These are phyloP conservation scores for Acacia melanoxylon DNA, from an alignment of 306 rosid species.

Conservation along the genomic window DNA sequence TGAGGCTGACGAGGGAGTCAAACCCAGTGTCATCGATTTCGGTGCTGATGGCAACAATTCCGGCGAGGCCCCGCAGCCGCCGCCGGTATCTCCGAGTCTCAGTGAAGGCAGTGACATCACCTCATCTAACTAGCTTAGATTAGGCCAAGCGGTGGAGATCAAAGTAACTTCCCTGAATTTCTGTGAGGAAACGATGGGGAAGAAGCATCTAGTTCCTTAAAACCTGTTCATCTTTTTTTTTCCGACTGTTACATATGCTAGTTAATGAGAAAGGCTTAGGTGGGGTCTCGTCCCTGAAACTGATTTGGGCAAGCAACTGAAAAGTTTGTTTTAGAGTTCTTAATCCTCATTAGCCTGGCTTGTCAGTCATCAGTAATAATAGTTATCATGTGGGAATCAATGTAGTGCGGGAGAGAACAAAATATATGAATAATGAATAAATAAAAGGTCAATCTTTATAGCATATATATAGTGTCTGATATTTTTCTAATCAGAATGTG, in stretches of 20 bases:
- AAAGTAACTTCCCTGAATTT: neutral
- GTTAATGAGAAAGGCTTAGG: constrained; percentile 9
- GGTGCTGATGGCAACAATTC: constrained; percentile 21
- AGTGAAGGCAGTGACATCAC: constrained; percentile 34
- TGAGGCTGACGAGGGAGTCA: neutral
- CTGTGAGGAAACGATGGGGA: neutral
- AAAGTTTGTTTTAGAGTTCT: neutral
- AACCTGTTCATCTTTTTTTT: constrained; percentile 9
- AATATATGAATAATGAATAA: neutral
- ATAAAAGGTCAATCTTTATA: neutral
- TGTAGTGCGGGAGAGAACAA: neutral
- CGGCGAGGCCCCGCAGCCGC: constrained; percentile 27
- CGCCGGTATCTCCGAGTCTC: constrained; percentile 35
- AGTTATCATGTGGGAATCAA: constrained; percentile 23
- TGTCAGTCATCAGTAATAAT: neutral
- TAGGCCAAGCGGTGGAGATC: constrained; percentile 21
- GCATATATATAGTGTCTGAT: neutral
- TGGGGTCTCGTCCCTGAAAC: neutral
- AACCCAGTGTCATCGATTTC: constrained; percentile 32
- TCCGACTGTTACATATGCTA: neutral
- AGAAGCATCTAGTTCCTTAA: constrained; percentile 5
- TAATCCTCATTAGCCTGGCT: neutral
- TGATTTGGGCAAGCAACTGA: constrained; percentile 25
- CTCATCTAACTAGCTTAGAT: constrained; percentile 24
- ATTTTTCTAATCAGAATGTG: constrained; percentile 33